phyloP scores from a whole-genome alignment of 1,284 basidiomycete species.

The Phylloporus sp. region DNA sequence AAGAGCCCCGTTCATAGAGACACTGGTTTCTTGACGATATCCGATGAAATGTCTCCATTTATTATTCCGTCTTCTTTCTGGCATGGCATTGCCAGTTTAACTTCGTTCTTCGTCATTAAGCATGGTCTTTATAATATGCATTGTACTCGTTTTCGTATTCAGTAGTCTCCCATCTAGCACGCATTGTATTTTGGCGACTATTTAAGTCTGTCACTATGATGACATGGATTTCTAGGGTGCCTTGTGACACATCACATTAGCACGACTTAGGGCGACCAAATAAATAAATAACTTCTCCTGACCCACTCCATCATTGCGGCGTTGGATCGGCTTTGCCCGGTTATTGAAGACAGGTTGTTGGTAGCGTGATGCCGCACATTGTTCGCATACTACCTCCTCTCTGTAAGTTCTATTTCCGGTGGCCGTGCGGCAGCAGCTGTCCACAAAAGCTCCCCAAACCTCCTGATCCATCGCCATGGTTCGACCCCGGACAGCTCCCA shows the following conservation, averaged over 20 bases:
- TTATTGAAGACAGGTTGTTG: constrained; percentile 25
- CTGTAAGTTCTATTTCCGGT: constrained; percentile 5
- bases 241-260: constrained; percentile 8
- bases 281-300: constrained; percentile 4
- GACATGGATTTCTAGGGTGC: background rate
- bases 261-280: background rate
- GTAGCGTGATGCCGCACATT: constrained; percentile 7
- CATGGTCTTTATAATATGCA: background rate
- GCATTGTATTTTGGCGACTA: background rate
- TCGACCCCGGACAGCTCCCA: constrained; percentile 1
- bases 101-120: background rate
- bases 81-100: background rate
- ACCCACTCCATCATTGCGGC: constrained; percentile 22
- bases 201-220: background rate
- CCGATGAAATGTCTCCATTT: background rate
- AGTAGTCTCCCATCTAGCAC: background rate
- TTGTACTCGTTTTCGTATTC: background rate
- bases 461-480: constrained; percentile 3
- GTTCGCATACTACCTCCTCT: background rate
- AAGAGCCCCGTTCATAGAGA: background rate
- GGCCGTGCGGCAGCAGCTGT: constrained; percentile 5
- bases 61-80: background rate
- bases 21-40: background rate
- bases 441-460: constrained; percentile 19
- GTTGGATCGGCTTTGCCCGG: constrained; percentile 29